Conservation (phyloP, 805 yeast genomes). For the Saccharomycopsis olivae region DNA sequence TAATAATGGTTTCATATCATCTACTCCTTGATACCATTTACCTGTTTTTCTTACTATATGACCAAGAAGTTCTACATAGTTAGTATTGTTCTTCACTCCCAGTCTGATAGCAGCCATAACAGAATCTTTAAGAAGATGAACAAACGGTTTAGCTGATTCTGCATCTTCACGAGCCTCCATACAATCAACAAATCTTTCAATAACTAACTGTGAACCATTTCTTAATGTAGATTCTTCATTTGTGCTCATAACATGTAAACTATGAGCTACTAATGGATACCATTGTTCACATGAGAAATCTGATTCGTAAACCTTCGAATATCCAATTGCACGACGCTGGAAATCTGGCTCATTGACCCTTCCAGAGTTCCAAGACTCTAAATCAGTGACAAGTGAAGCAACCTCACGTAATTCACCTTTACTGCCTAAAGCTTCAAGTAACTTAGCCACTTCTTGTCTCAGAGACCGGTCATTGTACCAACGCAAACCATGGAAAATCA, state of each 20-base stretch:
- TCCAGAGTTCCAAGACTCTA: conserved; percentile 57
- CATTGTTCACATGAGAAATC: conserved; percentile 63
- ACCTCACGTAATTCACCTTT: conserved; percentile 34
- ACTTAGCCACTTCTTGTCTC: conserved; percentile 48
- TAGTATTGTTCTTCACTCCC: no score
- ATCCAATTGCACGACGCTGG: conserved; percentile 56
- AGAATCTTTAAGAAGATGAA: conserved; percentile 36
- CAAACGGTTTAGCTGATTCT: conserved; percentile 23
- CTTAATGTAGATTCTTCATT: conserved; percentile 78
- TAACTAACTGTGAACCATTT: conserved; percentile 56
- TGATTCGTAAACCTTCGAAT: conserved; percentile 34
- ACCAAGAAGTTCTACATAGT: conserved; percentile 54
- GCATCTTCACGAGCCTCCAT: conserved; percentile 24
- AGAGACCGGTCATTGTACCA: conserved; percentile 48
- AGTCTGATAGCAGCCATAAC: conserved; percentile 54
- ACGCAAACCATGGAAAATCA: conserved; percentile 48
- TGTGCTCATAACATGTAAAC: no score
- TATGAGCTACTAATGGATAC: no score
- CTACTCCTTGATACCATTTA: conserved; percentile 33
- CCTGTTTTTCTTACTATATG: conserved; percentile 43
- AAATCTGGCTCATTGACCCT: conserved; percentile 72
- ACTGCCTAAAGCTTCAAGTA: conserved; percentile 49
- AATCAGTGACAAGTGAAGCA: conserved; percentile 43
- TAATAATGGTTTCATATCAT: conserved; percentile 56
- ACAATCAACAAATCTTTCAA: conserved; percentile 58